A percentile compares a stretch with the other conserved stretches of the same genome.
Conservation (phyloP, 1,139 yeast genomes). For the Yamadazyma blattariae region DNA sequence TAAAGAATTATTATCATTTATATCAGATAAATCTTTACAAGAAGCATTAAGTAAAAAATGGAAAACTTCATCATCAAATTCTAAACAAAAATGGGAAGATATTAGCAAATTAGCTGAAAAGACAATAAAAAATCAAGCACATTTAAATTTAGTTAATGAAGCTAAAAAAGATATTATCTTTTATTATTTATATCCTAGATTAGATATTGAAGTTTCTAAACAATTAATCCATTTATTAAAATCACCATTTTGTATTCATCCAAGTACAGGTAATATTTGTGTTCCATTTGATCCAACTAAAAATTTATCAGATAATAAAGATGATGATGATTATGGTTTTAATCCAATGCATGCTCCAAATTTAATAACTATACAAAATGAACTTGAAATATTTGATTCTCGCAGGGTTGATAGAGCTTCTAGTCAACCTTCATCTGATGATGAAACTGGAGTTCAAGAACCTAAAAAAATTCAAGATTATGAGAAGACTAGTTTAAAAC, state of each 20-base stretch:
- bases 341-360: constrained; percentile 83
- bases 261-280: constrained; percentile 96
- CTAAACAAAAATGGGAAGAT: constrained; percentile 76
- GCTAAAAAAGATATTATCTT: constrained; percentile 84
- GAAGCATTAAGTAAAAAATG: constrained; percentile 49
- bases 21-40: constrained; percentile 59
- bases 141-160: constrained; percentile 50
- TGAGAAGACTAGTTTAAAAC: constrained; percentile 69
- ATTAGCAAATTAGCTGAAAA: constrained; percentile 58
- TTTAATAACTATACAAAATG: constrained; percentile 56
- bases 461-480: constrained; percentile 34
- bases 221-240: constrained; percentile 89
- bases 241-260: constrained; percentile 98
- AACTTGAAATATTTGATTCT: constrained; percentile 46
- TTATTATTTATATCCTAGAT: constrained; percentile 81
- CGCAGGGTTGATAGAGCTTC: constrained; percentile 26
- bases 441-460: constrained; percentile 22
- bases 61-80: constrained; percentile 30
- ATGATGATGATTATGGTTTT: constrained; percentile 52
- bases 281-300: constrained; percentile 76
- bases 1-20: constrained; percentile 56
- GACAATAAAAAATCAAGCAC: constrained; percentile 41
- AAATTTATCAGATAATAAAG: constrained; percentile 31
- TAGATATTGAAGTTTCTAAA: constrained; percentile 90
- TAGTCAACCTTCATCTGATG: constrained; percentile 23